Percentiles rank a stretch among this genome's conserved stretches.
Evolutionary conservation across 345 rosid species (phyloP).

Genomic region (Trapa bicornis): DNA sequence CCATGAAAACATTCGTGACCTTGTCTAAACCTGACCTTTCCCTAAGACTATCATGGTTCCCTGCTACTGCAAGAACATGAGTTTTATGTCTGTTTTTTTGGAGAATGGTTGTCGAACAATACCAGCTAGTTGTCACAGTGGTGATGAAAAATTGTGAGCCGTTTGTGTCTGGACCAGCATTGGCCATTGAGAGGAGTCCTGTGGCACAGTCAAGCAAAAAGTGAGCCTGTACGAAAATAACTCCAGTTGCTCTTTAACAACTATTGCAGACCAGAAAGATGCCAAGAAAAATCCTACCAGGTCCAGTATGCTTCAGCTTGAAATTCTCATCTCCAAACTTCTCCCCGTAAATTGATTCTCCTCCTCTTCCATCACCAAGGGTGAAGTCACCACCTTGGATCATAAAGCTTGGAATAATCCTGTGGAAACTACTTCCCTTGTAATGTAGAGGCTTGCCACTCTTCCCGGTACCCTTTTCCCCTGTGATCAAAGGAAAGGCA

Average conservation of each 20-base stretch:
- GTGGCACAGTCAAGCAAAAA: not conserved
- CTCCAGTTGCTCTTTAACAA: not conserved
- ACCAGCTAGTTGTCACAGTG: constrained; percentile 88
- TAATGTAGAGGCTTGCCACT: constrained; percentile 82
- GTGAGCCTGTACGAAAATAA: not conserved
- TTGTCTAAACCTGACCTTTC: not conserved
- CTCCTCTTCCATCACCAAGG: constrained; percentile 88
- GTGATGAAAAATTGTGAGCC: constrained; percentile 96
- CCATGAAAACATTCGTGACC: not conserved
- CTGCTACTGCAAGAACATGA: too few relatives aligned
- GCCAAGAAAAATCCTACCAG: constrained; percentile 27
- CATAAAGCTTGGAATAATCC: constrained; percentile 93
- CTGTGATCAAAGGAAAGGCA: constrained; percentile 5
- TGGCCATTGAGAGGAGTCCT: constrained; percentile 90
- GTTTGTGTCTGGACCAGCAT: constrained; percentile 80
- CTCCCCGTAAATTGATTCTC: constrained; percentile 90
- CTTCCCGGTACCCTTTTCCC: constrained; percentile 85
- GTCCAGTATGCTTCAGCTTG: constrained; percentile 89
- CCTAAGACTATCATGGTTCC: too few relatives aligned
- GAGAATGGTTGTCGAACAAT: constrained; percentile 4
- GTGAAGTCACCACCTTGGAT: constrained; percentile 94
- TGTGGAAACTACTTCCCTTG: constrained; percentile 70
- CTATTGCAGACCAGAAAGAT: too few relatives aligned
- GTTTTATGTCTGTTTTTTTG: too few relatives aligned
- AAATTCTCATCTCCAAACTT: constrained; percentile 91